Conservation (phyloP, 179 eudicot genomes). For the Spinacia oleracea region DNA sequence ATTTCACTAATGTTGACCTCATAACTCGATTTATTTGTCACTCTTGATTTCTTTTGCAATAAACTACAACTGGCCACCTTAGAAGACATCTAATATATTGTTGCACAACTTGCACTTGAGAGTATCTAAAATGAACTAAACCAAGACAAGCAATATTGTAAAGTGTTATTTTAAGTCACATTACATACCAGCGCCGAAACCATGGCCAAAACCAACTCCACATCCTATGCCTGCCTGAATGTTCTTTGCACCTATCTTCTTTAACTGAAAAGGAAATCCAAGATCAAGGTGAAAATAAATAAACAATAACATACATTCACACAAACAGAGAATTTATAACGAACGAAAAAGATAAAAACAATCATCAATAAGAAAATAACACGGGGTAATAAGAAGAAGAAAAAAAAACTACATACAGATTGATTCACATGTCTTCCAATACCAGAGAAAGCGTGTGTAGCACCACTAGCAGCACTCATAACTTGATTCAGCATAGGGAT, state of each 20-base stretch:
- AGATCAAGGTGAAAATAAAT: not conserved
- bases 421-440: constrained; percentile 67
- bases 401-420: constrained; percentile 52
- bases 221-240: constrained; percentile 90
- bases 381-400: not conserved
- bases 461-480: constrained; percentile 94
- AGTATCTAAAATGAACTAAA: not conserved
- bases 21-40: not conserved
- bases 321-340: not conserved
- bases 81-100: not conserved
- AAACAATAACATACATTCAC: not conserved
- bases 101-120: not conserved
- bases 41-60: not conserved
- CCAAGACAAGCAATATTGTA: constrained; percentile 16
- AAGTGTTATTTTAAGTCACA: constrained; percentile 19
- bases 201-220: constrained; percentile 98
- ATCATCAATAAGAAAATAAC: not conserved
- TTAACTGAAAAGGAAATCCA: constrained; percentile 46
- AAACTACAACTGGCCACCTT: not conserved
- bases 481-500: constrained; percentile 80
- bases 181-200: constrained; percentile 83
- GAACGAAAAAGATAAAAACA: not conserved
- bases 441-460: constrained; percentile 86
- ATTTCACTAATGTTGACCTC: not conserved
- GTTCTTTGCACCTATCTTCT: constrained; percentile 80